Base-by-base conservation (phyloP, 1,139 yeast genomes). In the Trichomonascaceae sp. region DNA sequence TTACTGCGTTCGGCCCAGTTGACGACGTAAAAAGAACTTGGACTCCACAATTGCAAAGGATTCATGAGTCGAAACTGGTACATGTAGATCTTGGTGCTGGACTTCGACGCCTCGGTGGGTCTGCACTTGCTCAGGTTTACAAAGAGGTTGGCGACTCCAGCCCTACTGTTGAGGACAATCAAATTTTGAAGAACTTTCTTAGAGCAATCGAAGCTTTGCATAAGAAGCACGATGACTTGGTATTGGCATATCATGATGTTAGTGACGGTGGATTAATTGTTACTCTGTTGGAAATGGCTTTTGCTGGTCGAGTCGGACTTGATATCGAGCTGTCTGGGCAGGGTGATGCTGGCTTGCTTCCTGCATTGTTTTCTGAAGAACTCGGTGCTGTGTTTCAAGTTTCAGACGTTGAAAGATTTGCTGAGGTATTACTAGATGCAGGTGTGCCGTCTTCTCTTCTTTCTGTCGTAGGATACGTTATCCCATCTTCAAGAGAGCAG, bases 351-450 rank as follows among this genome's bases (percentile, higher is more conserved):
- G 66, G 66, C 20, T 30, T 53, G 13, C 24, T 55, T 17, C 52
- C 50, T 7, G 48, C 57, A 1, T 75, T 91, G 62, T 95, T 93
- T 76, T 87, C 85, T 67, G 99, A 95, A 75, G 98, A 93, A 69
- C 79, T 95, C 53, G 99, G 98, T 68, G 95, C 96, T 44, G 96
- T 93, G 36, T 90, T 95, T 89, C 99, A 95, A 73, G 80, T 93
- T 58, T 70, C 77, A 43, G 83, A 84, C 57, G 74, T 78, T 52
- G 79, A 75, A 1, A 70, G 74, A 52, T 89, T 93, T 67, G 75
- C 73, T 47, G 63, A 76, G 18, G 69, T 86, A 13, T 79, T 93
- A 52, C 70, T 67, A 20, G 68, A 75, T 30, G 74, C 82, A 64
- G 89, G 88, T 55, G 77, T 93, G 49, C 72, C 85, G 6, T 73